phyloP scores from a whole-genome alignment of 1,139 yeast species.

The Trichomonascaceae sp. region DNA sequence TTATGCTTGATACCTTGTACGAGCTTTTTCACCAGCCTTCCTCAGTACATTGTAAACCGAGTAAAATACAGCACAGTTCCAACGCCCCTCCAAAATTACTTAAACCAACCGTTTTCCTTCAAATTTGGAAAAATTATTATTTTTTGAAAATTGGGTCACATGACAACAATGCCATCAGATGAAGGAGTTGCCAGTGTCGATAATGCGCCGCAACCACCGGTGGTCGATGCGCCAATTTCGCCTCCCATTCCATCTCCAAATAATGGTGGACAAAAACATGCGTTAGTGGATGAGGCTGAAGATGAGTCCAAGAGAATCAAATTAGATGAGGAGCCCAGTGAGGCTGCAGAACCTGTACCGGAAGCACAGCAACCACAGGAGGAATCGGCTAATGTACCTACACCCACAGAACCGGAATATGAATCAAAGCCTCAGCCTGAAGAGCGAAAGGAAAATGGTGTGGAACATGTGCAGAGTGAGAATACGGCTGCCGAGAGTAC shows the following conservation, averaged over 20 bases:
- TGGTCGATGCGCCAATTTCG: conserved; percentile 17
- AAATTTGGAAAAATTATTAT: conserved; percentile 6
- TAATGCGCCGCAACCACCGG: conserved; percentile 1
- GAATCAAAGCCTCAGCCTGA: conserved; percentile 10
- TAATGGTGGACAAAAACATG: conserved; percentile 5
- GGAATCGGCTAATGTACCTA: conserved; percentile 5
- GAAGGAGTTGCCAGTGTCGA: conserved; percentile 3
- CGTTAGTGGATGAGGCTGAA: background rate
- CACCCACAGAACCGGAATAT: conserved; percentile 4
- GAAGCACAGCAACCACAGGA: no score
- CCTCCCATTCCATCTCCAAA: conserved; percentile 21
- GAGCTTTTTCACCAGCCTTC: background rate
- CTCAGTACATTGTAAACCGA: conserved; percentile 5
- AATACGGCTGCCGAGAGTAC: background rate
- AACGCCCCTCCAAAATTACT: conserved; percentile 8
- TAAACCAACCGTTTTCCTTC: conserved; percentile 9
- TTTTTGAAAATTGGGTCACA: conserved; percentile 7
- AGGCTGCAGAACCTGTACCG: background rate
- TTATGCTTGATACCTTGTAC: background rate
- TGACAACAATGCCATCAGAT: conserved; percentile 1
- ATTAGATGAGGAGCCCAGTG: conserved; percentile 1
- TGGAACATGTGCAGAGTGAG: conserved; percentile 4
- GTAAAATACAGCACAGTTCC: conserved; percentile 6
- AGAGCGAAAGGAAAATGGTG: conserved; percentile 4
- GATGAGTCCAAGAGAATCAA: conserved; percentile 9